A percentile compares a stretch with the other conserved stretches of the same genome.
Conservation (phyloP, 352 stramenopile species). For the Phytophthora pluvialis region DNA sequence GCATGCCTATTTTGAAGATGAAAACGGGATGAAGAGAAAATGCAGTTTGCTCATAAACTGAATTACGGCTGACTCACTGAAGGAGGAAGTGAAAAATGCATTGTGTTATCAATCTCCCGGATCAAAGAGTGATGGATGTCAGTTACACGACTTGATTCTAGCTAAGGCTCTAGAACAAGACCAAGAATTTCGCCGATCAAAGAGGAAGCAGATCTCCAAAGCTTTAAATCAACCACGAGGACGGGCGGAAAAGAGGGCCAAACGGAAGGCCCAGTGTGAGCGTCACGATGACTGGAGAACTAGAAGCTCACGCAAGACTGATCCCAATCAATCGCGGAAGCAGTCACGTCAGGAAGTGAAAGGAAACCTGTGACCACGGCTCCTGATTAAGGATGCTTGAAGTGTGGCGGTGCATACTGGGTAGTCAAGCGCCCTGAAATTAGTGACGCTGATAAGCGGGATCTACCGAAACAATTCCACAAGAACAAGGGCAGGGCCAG, state of each 20-base stretch:
- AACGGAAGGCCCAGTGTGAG: neutral
- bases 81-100: too few species aligned
- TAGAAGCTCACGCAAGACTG: neutral
- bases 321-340: neutral
- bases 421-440: neutral
- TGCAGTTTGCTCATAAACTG: slow-evolving; percentile 12
- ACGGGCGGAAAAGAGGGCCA: neutral
- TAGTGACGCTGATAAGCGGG: slow-evolving; percentile 2
- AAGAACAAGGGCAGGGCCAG: too few species aligned
- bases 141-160: too few species aligned
- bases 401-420: slow-evolving; percentile 8
- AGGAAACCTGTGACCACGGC: neutral
- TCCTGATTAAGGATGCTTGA: slow-evolving; percentile 9
- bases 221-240: neutral
- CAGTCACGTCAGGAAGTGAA: neutral
- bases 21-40: slow-evolving; percentile 1
- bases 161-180: too few species aligned
- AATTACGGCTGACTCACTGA: neutral
- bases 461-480: slow-evolving; percentile 6
- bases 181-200: slow-evolving; percentile 9
- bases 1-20: slow-evolving; percentile 9
- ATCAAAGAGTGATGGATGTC: too few species aligned
- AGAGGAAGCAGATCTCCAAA: slow-evolving; percentile 2
- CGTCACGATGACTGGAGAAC: neutral
- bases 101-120: too few species aligned